Evolutionary conservation across 371 early-diverging fungal genomes (phyloP).

Genomic region (Dentiscutata heterogama): DNA sequence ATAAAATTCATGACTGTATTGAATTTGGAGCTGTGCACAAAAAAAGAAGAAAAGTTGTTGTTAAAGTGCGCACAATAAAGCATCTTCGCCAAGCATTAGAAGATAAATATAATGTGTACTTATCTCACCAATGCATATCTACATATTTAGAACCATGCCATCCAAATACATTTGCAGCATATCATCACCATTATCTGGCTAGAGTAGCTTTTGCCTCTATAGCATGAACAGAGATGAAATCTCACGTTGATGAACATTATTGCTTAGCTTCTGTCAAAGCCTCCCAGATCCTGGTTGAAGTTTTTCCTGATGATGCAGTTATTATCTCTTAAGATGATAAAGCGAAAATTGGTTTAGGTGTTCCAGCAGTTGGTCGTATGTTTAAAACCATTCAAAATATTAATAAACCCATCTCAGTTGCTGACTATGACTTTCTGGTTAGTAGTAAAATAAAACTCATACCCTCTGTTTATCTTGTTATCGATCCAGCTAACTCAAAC

Average conservation of each 20-base stretch:
- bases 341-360: not conserved
- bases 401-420: not conserved
- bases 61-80: not conserved
- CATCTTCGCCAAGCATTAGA: not conserved
- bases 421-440: not conserved
- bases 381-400: not conserved
- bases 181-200: not conserved
- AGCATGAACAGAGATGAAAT: not conserved
- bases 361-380: not conserved
- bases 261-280: not conserved
- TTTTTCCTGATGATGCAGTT: not conserved
- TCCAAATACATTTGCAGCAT: not conserved
- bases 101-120: constrained; percentile 10
- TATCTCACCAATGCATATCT: not conserved
- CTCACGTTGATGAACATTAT: constrained; percentile 5
- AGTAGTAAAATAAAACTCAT: not conserved
- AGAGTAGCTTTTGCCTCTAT: not conserved
- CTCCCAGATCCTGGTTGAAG: not conserved
- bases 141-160: not conserved
- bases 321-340: constrained; percentile 11
- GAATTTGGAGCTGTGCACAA: not conserved
- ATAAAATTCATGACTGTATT: not conserved
- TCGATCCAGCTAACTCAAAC: not conserved
- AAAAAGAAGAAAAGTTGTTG: not conserved
- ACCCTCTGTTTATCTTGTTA: constrained; percentile 3